Evolutionary conservation across 192 early-diverging fungal species (phyloP).

Genomic region (Rhizophlyctis rosea): DNA sequence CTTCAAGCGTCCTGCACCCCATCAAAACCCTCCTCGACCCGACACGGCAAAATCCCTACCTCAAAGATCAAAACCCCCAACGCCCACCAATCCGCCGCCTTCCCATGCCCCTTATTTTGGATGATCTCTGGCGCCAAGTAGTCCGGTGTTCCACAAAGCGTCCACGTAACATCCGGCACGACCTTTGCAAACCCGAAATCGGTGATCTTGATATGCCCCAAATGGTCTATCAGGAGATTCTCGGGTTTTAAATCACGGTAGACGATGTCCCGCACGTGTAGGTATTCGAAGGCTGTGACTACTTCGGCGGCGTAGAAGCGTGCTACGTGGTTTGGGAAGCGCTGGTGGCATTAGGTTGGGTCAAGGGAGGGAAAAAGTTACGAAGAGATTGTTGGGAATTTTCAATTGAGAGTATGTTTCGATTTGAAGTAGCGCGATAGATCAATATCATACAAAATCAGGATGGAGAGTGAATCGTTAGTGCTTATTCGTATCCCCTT

Average conservation of each 20-base stretch:
- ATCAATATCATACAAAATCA: too few species aligned
- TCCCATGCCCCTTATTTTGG: slow-evolving; percentile 89
- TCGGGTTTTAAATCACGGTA: slow-evolving; percentile 99
- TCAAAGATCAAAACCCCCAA: slow-evolving; percentile 97
- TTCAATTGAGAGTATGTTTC: too few species aligned
- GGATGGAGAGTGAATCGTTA: too few species aligned
- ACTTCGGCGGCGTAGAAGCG: slow-evolving; percentile 98
- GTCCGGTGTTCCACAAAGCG: slow-evolving; percentile 98
- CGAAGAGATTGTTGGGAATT: not conserved
- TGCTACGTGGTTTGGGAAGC: slow-evolving; percentile 86
- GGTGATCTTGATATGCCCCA: slow-evolving; percentile 96
- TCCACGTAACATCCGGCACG: slow-evolving; percentile 84
- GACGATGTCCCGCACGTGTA: slow-evolving; percentile 95
- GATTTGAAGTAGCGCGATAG: too few species aligned
- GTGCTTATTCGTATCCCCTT: too few species aligned
- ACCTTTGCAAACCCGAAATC: slow-evolving; percentile 99
- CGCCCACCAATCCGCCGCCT: slow-evolving; percentile 97
- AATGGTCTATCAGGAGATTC: slow-evolving; percentile 72
- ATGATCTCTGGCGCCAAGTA: slow-evolving; percentile 99
- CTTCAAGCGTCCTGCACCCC: too few species aligned
- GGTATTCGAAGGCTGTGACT: slow-evolving; percentile 88
- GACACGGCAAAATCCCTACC: too few species aligned
- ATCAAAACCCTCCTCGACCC: too few species aligned
- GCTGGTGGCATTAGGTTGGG: slow-evolving; percentile 36
- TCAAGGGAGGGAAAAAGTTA: not conserved